A percentile compares a stretch with the other conserved stretches of the same genome.
Conservation (phyloP, 805 yeast species). For the Saturnispora quitensis region DNA sequence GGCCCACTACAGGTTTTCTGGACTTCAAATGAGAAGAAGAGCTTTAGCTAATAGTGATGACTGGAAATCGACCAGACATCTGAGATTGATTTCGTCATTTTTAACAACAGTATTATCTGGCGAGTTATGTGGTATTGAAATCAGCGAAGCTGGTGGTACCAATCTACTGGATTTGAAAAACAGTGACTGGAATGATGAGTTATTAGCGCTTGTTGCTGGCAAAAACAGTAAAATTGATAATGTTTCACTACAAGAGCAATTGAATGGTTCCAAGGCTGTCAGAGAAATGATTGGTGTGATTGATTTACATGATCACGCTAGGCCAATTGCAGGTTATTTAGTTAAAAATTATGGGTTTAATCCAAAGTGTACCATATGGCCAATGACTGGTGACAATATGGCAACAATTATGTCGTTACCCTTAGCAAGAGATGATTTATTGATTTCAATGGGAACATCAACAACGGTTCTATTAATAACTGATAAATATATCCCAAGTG, state of each 20-base stretch:
- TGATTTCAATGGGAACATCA: slow-evolving; percentile 84
- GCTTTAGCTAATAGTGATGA: slow-evolving; percentile 40
- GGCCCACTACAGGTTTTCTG: slow-evolving; percentile 86
- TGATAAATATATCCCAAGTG: slow-evolving; percentile 64
- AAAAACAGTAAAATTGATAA: slow-evolving; percentile 37
- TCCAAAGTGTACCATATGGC: slow-evolving; percentile 47
- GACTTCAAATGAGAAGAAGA: slow-evolving; percentile 79
- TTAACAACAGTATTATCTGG: slow-evolving; percentile 66
- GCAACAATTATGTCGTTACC: slow-evolving; percentile 85
- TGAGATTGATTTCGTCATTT: slow-evolving; percentile 72
- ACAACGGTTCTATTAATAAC: slow-evolving; percentile 82
- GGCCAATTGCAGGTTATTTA: slow-evolving; percentile 52
- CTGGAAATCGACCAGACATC: slow-evolving; percentile 49
- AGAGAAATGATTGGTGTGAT: slow-evolving; percentile 45
- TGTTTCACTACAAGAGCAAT: slow-evolving; percentile 19
- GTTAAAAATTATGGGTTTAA: slow-evolving; percentile 54
- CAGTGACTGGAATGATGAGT: slow-evolving; percentile 44
- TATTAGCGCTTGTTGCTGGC: slow-evolving; percentile 48
- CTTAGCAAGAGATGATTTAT: slow-evolving; percentile 61
- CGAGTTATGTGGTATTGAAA: slow-evolving; percentile 54
- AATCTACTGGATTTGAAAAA: slow-evolving; percentile 68
- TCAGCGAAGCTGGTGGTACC: slow-evolving; percentile 91
- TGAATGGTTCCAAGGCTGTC: slow-evolving; percentile 32
- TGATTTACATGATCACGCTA: slow-evolving; percentile 39
- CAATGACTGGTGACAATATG: slow-evolving; percentile 87